These are phyloP conservation scores for Globisporangium lucens DNA, from an alignment of 352 stramenopile species.

Conservation along the genomic window DNA sequence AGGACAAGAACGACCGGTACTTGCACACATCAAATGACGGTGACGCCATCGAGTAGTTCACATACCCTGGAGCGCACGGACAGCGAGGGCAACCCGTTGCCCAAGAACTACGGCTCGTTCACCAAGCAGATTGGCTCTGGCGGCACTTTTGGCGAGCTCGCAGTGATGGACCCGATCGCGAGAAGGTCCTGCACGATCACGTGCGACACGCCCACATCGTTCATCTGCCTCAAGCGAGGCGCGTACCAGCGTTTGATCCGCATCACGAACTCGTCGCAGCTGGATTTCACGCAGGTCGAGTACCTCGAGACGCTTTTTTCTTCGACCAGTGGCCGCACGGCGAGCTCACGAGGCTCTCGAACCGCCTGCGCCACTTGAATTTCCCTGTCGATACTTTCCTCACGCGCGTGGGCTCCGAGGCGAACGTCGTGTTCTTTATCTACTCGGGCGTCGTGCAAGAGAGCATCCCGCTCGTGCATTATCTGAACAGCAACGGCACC, in stretches of 20 bases:
- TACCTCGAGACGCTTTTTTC: conserved; percentile 79
- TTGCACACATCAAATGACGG: neutral
- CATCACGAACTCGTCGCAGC: conserved; percentile 73
- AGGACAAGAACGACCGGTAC: conserved; percentile 22
- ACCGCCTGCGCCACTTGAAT: conserved; percentile 57
- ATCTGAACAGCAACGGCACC: conserved; percentile 62
- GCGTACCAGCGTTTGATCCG: conserved; percentile 82
- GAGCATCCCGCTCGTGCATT: conserved; percentile 61
- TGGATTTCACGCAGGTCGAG: conserved; percentile 82
- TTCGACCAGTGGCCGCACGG: conserved; percentile 75
- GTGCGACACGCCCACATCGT: conserved; percentile 71
- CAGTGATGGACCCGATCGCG: conserved; percentile 76
- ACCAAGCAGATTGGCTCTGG: conserved; percentile 75
- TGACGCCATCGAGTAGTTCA: neutral
- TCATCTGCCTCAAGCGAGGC: conserved; percentile 81
- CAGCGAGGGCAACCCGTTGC: conserved; percentile 22
- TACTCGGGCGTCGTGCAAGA: conserved; percentile 78
- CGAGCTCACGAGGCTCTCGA: conserved; percentile 68
- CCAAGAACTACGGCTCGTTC: conserved; percentile 57
- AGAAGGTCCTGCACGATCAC: conserved; percentile 68
- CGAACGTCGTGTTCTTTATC: conserved; percentile 77
- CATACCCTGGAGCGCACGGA: neutral
- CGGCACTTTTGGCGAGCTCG: conserved; percentile 77
- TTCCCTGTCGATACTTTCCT: conserved; percentile 67
- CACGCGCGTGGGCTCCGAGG: conserved; percentile 62